Conservation (phyloP, 306 rosid species). For the Styphnolobium japonicum region DNA sequence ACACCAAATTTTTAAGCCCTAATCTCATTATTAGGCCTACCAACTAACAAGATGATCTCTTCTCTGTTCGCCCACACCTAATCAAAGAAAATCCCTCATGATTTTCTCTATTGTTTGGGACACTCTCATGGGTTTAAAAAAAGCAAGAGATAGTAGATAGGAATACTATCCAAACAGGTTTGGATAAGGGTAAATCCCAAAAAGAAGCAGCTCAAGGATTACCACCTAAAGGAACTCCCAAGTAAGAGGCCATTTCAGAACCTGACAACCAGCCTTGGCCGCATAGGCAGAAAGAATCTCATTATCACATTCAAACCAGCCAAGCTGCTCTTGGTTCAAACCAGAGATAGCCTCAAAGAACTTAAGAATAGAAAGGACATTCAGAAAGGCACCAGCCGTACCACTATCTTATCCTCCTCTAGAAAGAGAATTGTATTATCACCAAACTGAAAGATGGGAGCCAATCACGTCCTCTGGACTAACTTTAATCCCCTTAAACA, state of each 20-base stretch:
- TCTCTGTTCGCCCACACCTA: not conserved
- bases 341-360: not conserved
- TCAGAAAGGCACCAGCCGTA: not conserved
- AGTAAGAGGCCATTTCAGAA: not conserved
- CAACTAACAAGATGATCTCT: not conserved
- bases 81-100: not conserved
- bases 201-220: not conserved
- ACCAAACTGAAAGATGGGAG: not conserved
- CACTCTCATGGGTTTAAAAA: not conserved
- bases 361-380: not conserved
- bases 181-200: not conserved
- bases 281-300: not conserved
- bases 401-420: not conserved
- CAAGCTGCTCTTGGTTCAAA: not conserved
- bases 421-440: not conserved
- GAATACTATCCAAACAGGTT: not conserved
- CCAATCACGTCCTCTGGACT: not conserved
- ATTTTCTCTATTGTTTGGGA: not conserved
- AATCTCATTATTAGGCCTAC: not conserved
- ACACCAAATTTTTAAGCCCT: not conserved
- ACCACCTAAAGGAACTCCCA: not conserved
- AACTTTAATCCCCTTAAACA: not conserved
- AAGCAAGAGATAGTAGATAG: not conserved
- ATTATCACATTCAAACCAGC: not conserved
- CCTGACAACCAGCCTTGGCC: not conserved